Conservation (phyloP, 371 early-diverging fungal species). For the Circinella minor region DNA sequence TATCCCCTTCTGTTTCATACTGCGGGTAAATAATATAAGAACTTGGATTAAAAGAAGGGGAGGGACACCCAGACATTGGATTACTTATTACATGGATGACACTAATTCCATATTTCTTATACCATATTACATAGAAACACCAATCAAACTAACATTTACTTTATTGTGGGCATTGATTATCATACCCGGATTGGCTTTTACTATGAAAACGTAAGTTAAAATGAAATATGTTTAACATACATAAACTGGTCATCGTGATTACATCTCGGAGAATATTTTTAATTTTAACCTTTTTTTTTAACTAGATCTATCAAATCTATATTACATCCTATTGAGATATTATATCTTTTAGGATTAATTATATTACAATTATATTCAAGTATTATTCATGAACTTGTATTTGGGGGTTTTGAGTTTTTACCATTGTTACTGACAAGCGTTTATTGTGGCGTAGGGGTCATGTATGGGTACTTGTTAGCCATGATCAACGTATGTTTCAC, state of each 20-base stretch:
- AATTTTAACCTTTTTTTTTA: background rate
- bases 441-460: constrained; percentile 78
- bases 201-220: background rate
- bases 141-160: constrained; percentile 61
- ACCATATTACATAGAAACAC: constrained; percentile 55
- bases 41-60: background rate
- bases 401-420: constrained; percentile 74
- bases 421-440: constrained; percentile 85
- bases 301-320: constrained; percentile 33
- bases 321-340: constrained; percentile 51
- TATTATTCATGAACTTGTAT: constrained; percentile 53
- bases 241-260: too few species aligned
- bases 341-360: constrained; percentile 71
- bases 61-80: background rate
- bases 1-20: constrained; percentile 87
- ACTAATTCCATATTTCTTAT: constrained; percentile 4
- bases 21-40: constrained; percentile 53
- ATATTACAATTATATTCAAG: constrained; percentile 67
- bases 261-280: background rate
- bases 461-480: constrained; percentile 74
- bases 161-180: constrained; percentile 62
- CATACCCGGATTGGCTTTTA: constrained; percentile 45
- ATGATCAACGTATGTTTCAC: constrained; percentile 32
- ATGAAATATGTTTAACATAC: background rate
- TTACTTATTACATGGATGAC: background rate